Evolutionary conservation across 345 rosid species (phyloP).

Genomic region (Rhodamnia rubescens): DNA sequence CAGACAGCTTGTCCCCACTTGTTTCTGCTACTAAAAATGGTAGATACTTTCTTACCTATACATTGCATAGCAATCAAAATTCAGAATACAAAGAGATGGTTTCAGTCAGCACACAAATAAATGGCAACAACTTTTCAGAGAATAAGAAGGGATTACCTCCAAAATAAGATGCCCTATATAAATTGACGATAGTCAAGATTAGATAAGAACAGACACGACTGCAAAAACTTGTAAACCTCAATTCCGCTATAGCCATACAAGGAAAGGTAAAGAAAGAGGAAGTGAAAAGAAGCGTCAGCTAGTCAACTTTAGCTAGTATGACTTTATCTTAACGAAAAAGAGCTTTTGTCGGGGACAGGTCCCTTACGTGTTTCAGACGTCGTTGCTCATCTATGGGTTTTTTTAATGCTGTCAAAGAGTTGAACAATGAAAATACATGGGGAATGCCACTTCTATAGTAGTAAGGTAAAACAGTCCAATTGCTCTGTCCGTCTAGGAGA

Average conservation of each 20-base stretch:
- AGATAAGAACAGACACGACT: background rate
- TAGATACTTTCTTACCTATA: slow-evolving; percentile 56
- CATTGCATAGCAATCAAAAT: background rate
- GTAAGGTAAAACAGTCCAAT: too few species aligned
- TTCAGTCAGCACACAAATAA: background rate
- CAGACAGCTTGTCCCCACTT: slow-evolving; percentile 61
- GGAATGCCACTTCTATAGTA: too few species aligned
- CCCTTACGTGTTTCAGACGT: too few species aligned
- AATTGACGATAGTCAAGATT: background rate
- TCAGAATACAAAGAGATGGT: background rate
- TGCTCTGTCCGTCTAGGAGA: too few species aligned
- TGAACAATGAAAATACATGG: too few species aligned
- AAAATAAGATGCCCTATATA: background rate
- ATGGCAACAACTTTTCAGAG: background rate
- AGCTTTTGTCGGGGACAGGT: too few species aligned
- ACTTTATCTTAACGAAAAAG: background rate
- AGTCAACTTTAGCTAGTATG: background rate
- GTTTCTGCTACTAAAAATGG: slow-evolving; percentile 78
- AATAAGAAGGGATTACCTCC: background rate
- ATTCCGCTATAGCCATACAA: background rate
- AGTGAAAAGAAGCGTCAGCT: background rate
- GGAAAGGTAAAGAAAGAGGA: background rate
- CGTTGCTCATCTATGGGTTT: too few species aligned
- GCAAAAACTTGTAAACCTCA: background rate
- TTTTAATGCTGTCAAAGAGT: too few species aligned